These are phyloP conservation scores for Plantago lanceolata DNA, from an alignment of 305 asterid genomes.

Conservation along the genomic window DNA sequence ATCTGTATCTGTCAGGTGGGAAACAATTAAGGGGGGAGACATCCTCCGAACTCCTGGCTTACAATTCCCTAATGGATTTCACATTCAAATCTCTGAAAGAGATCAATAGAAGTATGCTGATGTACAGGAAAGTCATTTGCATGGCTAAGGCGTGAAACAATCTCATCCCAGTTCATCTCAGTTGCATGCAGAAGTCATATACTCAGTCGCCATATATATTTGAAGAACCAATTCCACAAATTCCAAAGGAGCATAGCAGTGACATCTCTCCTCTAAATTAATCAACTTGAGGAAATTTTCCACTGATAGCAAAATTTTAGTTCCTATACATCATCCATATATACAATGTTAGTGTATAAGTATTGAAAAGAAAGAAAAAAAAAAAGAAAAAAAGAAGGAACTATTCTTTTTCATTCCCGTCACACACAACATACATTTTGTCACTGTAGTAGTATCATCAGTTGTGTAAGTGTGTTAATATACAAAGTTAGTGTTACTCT, in stretches of 20 bases:
- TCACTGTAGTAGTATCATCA: slow-evolving; percentile 22
- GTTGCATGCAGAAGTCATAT: slow-evolving; percentile 3
- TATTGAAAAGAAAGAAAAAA: background rate
- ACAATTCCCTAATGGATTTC: slow-evolving; percentile 76
- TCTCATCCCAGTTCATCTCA: slow-evolving; percentile 18
- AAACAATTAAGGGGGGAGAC: slow-evolving; percentile 61
- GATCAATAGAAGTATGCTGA: slow-evolving; percentile 18
- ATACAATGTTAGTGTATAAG: slow-evolving; percentile 12
- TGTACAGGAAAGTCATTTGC: slow-evolving; percentile 21
- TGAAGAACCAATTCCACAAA: slow-evolving; percentile 8
- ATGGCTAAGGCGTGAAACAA: slow-evolving; percentile 15
- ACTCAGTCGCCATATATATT: slow-evolving; percentile 22
- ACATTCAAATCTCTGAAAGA: slow-evolving; percentile 46
- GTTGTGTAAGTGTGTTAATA: slow-evolving; percentile 8
- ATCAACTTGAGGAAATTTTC: slow-evolving; percentile 24
- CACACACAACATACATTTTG: slow-evolving; percentile 6
- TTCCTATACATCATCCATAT: slow-evolving; percentile 20
- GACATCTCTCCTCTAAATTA: slow-evolving; percentile 20
- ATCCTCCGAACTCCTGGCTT: slow-evolving; percentile 76
- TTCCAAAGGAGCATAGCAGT: slow-evolving; percentile 9
- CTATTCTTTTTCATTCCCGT: no score
- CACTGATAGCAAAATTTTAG: slow-evolving; percentile 20
- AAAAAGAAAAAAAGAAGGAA: background rate
- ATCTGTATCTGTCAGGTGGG: slow-evolving; percentile 45
- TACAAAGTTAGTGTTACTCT: slow-evolving; percentile 10